These are phyloP conservation scores for Ploettnerulaceae sp. DNA, from an alignment of 2,329 filamentous ascomycete species.

Conservation along the genomic window DNA sequence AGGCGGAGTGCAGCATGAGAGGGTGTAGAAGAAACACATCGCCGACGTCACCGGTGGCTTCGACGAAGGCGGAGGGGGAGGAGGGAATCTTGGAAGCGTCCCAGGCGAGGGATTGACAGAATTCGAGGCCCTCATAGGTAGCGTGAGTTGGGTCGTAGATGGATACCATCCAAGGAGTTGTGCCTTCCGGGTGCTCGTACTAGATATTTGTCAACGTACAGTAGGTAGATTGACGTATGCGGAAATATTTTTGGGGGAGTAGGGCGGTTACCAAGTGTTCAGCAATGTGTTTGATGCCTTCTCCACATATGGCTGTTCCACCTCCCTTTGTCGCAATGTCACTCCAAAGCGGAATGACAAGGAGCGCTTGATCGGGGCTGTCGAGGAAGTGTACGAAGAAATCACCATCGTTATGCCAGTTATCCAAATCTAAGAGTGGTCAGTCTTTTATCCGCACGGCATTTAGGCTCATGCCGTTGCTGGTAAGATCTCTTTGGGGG, in stretches of 20 bases:
- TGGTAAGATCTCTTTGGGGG: too few species aligned
- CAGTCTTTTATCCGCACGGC: not conserved
- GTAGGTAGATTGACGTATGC: not conserved
- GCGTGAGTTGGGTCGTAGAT: conserved; percentile 45
- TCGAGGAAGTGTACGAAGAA: conserved; percentile 71
- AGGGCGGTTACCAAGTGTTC: conserved; percentile 44
- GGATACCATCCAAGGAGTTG: conserved; percentile 60
- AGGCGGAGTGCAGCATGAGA: conserved; percentile 50
- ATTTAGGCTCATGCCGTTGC: too few species aligned
- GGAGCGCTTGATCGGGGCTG: conserved; percentile 61
- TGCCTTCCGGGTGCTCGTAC: conserved; percentile 58
- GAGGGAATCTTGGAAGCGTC: conserved; percentile 24
- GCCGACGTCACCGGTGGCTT: conserved; percentile 47
- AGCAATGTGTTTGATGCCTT: conserved; percentile 53
- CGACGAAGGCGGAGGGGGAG: conserved; percentile 42
- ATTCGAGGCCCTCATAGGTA: conserved; percentile 41
- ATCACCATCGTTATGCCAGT: conserved; percentile 65
- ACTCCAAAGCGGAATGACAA: conserved; percentile 64
- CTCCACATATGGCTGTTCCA: conserved; percentile 59
- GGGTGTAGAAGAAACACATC: conserved; percentile 52
- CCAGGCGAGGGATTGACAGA: conserved; percentile 26
- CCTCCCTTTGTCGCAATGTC: conserved; percentile 57
- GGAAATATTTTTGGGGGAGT: conserved; percentile 1
- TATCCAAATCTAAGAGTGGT: conserved; percentile 7
- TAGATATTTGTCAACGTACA: conserved; percentile 10